Conservation (phyloP, 805 yeast species). For the Yamadazyma paraphyllophila region DNA sequence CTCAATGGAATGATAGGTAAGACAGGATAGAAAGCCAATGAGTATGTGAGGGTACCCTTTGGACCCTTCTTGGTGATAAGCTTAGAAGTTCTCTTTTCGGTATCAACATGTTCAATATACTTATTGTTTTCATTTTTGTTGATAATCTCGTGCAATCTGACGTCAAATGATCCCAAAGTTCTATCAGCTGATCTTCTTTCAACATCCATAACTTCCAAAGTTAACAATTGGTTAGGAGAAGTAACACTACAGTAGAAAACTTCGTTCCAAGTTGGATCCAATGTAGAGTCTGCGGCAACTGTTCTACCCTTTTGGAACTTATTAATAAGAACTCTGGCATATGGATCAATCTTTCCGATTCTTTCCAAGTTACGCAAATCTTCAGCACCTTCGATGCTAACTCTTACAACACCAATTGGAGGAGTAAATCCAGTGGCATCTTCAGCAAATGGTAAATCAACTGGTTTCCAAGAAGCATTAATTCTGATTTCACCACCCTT, state of each 20-base stretch:
- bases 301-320: constrained; percentile 79
- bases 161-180: constrained; percentile 77
- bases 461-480: constrained; percentile 82
- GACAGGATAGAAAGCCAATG: constrained; percentile 79
- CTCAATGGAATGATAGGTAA: constrained; percentile 75
- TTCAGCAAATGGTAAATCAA: constrained; percentile 46
- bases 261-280: constrained; percentile 85
- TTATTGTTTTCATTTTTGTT: constrained; percentile 63
- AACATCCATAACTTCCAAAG: constrained; percentile 90
- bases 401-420: constrained; percentile 89
- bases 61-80: constrained; percentile 77
- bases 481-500: constrained; percentile 75
- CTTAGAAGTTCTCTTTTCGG: constrained; percentile 56
- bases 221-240: constrained; percentile 75
- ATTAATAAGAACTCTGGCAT: constrained; percentile 74
- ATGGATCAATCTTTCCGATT: constrained; percentile 91
- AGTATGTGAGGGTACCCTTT: constrained; percentile 74
- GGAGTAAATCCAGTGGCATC: constrained; percentile 81
- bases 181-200: constrained; percentile 79
- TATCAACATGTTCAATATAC: constrained; percentile 56
- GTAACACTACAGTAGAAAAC: constrained; percentile 78
- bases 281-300: constrained; percentile 57
- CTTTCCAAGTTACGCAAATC: constrained; percentile 82
- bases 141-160: constrained; percentile 66
- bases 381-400: constrained; percentile 66